phyloP scores from a whole-genome alignment of 257 asterid genomes.

The Nicotiana tomentosiformis region DNA sequence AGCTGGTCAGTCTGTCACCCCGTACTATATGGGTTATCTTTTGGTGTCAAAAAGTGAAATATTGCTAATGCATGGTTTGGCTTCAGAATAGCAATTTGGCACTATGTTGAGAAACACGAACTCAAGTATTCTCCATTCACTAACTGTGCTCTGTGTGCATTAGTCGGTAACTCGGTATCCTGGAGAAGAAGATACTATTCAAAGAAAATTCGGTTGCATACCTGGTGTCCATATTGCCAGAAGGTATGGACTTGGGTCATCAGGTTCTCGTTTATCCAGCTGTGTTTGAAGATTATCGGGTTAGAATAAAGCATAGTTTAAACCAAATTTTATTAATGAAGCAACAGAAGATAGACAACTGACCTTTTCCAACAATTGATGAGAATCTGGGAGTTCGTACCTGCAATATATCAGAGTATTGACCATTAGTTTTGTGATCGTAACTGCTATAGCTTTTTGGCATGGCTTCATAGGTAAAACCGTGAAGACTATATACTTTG shows the following conservation, averaged over 20 bases:
- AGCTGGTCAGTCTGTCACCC: neutral
- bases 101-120: neutral
- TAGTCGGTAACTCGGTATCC: neutral
- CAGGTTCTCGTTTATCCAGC: conserved; percentile 90
- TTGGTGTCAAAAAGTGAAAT: conserved; percentile 2
- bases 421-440: neutral
- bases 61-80: neutral
- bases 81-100: neutral
- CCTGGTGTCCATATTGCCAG: conserved; percentile 99
- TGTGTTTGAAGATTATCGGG: conserved; percentile 21
- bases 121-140: neutral
- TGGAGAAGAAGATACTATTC: neutral
- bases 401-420: conserved; percentile 41
- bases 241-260: conserved; percentile 97
- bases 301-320: conserved; percentile 22
- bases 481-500: neutral
- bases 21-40: neutral
- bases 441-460: neutral
- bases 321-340: conserved; percentile 10
- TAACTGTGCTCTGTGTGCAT: neutral
- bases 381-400: conserved; percentile 83
- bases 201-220: conserved; percentile 19
- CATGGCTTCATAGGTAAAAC: neutral
- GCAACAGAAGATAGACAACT: conserved; percentile 24
- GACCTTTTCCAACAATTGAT: conserved; percentile 68